Base-by-base conservation (phyloP, 2,329 filamentous ascomycete species). In the Westerdykella aurantiaca region DNA sequence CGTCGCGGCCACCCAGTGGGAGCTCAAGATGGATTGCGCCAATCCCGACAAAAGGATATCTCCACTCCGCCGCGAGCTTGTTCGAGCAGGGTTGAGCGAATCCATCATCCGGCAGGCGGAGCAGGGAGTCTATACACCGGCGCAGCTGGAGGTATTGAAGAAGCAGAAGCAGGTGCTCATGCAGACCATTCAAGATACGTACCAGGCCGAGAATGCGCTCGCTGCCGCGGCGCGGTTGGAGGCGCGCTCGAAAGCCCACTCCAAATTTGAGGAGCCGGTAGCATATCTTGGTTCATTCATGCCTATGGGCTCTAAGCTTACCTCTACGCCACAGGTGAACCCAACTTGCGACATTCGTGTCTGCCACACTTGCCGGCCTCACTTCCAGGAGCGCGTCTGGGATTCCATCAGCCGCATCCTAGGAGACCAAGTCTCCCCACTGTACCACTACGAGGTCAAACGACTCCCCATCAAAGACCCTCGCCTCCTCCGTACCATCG, bases 291-390 rank as follows among this genome's bases (percentile, higher is more conserved):
- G 2, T 29, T 12, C 11, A 3, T 29, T 29, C 25, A 29, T 10
- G 25, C 25, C 7, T 9, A 29, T 29, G 25, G 7, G 7, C 25
- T 29, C 25, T 29, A 9, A 12, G 11, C 25, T 9, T 10, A 29
- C 25, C 18, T 21, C 18, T 21, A 29, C 11, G 25, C 2, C 4
- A 10, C 25, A 29, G 25, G 25, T 4, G 2, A 29, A 29, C 11
- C 25, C 25, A 3, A 4, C 4, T 3, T 79, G 76, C 56, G 58
- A 50, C n/a, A 70, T 69, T 51, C 66, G 67, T 39, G 69, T 69
- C 40, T 79, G 76, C 47, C 72, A 73, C 25, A 59, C 54, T n/a
- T 79, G 76, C 50, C 70, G 75, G 23, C 72, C 73, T 2, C 72
- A 71, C 49, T 73, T 69, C 48, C 64, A 63, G n/a, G 72, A 77